Evolutionary conservation across 202 grass and related monocot genomes (phyloP), one percentile per base, ranked within the genome.

Genomic region (Eragrostis tef): DNA sequence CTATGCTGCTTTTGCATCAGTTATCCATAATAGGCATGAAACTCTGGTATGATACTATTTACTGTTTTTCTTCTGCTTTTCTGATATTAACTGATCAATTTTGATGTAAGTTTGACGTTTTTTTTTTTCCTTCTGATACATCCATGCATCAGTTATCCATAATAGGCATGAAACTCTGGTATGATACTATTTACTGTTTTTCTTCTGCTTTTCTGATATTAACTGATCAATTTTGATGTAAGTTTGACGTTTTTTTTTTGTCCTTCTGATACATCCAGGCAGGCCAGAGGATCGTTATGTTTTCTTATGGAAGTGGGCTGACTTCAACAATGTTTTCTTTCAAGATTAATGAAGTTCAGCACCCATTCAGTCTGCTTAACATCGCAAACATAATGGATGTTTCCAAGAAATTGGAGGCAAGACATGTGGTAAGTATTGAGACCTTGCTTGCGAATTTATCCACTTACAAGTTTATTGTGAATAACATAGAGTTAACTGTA

Each of bases 281-380:
- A 20, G 83, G 88, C 11, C 88, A 95, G 64, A 91, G 95, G 86
- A 86, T 95, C 44, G 43, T 98, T 71, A 98, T 98, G 95, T 98
- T 98, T 62, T 98, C 95, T 15, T 98, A 98, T 61, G 95, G 95
- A 16, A 98, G 95, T 57, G 95, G 95, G 26, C 84, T 94, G 77
- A 92, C 95, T 34, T 94, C 95, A 51, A 93, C 92, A 16, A 86
- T 98, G 75, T 98, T 98, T 73, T 98, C 92, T 17, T 91, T 98
- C 77, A 98, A 98, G 64, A 84, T 90, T 78, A 91, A 87, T 51
- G 73, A 90, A 74, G 92, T 77, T 19, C 86, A 95, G 67, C 77
- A 88, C 85, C 92, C 90, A 11, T 98, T 98, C 85, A 90, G 71
- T 61, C 64, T 98, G 21, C 61, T 77, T 47, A 93, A 88, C 87